These are phyloP conservation scores for Daldinia grandis DNA, from an alignment of 495 filamentous ascomycete genomes.

Conservation along the genomic window DNA sequence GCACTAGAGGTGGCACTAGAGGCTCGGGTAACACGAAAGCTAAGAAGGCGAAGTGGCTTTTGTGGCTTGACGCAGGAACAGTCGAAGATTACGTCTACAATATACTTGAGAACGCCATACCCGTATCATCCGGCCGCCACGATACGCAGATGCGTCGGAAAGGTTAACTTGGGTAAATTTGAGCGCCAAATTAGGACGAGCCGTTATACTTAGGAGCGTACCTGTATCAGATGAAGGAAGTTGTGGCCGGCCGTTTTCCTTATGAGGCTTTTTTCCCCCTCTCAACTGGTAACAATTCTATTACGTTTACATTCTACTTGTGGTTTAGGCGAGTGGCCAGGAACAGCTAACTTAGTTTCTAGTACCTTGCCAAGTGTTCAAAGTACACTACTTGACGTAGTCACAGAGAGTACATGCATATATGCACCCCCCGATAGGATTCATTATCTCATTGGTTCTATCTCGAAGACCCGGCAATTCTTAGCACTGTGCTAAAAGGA, in stretches of 20 bases:
- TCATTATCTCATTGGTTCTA: too few relatives aligned
- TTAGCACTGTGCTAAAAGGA: too few relatives aligned
- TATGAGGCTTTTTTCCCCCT: conserved; percentile 28
- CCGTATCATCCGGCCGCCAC: not conserved
- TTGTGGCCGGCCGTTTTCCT: not conserved
- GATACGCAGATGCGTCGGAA: conserved; percentile 6
- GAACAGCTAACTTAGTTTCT: not conserved
- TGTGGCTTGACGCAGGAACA: conserved; percentile 6
- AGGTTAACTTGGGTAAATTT: conserved; percentile 1
- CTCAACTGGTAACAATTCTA: conserved; percentile 13
- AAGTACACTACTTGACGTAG: not conserved
- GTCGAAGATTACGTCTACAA: not conserved
- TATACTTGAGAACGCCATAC: not conserved
- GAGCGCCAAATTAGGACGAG: conserved; percentile 10
- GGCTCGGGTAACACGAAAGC: not conserved
- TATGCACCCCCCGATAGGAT: too few relatives aligned
- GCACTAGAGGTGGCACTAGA: too few relatives aligned
- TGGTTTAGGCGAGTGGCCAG: conserved; percentile 4
- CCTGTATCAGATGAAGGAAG: conserved; percentile 4
- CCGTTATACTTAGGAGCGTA: not conserved
- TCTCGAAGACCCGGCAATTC: too few relatives aligned
- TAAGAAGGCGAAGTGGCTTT: not conserved
- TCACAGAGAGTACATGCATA: too few relatives aligned
- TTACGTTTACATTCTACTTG: conserved; percentile 31
- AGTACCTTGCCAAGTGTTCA: not conserved